Conservation (phyloP, 805 yeast species). For the Candida nonsorbophila region DNA sequence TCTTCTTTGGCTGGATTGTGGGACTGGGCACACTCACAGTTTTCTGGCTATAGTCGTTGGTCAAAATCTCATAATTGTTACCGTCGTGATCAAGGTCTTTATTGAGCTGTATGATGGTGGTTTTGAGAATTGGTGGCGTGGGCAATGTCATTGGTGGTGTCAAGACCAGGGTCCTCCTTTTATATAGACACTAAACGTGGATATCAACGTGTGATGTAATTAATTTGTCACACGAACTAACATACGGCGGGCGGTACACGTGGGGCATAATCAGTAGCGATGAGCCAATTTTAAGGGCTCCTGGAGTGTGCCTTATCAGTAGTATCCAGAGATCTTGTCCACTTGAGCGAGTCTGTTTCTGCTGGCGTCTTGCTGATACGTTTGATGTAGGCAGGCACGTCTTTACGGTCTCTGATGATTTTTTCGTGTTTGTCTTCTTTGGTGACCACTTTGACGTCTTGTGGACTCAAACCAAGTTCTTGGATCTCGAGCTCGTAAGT, state of each 20-base stretch:
- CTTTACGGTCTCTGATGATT: slow-evolving; percentile 63
- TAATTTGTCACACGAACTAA: no score
- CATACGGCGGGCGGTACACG: no score
- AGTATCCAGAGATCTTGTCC: no score
- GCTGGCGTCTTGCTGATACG: no score
- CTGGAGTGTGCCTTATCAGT: no score
- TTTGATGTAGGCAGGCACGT: slow-evolving; percentile 62
- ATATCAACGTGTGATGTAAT: no score
- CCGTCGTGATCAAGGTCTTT: slow-evolving; percentile 38
- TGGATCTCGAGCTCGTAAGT: slow-evolving; percentile 31
- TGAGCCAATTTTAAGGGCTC: no score
- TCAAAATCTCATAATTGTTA: slow-evolving; percentile 37
- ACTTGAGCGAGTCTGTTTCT: no score
- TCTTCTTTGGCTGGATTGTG: slow-evolving; percentile 16
- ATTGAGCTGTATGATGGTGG: slow-evolving; percentile 40
- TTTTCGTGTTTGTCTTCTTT: slow-evolving; percentile 33
- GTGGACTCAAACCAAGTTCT: slow-evolving; percentile 26
- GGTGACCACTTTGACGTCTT: slow-evolving; percentile 17
- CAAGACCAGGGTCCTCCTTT: no score
- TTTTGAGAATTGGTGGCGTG: slow-evolving; percentile 37
- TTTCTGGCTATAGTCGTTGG: slow-evolving; percentile 25
- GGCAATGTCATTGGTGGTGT: slow-evolving; percentile 17
- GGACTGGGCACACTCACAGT: slow-evolving; percentile 1
- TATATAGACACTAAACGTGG: no score
- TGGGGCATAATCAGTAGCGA: no score